A percentile compares a stretch with the other conserved stretches of the same genome.
phyloP scores from a whole-genome alignment of 306 rosid species.

The Rubus parviflorus region DNA sequence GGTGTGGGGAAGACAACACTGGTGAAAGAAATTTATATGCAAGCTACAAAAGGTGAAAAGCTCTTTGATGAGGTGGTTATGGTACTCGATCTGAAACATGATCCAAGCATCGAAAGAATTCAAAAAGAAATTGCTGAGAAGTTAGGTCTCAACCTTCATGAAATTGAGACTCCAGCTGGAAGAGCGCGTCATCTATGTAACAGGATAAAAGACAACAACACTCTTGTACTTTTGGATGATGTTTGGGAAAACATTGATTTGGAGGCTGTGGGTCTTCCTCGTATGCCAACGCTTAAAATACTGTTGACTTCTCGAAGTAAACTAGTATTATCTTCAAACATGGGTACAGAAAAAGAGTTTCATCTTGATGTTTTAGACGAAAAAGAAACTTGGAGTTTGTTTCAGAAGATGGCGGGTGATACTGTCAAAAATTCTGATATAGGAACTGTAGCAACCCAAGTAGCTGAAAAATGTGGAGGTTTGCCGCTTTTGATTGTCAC shows the following conservation, averaged over 20 bases:
- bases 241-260: constrained; percentile 36
- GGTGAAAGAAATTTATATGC: neutral
- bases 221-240: constrained; percentile 39
- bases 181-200: neutral
- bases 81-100: constrained; percentile 17
- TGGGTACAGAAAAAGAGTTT: constrained; percentile 29
- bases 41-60: neutral
- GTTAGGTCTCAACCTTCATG: constrained; percentile 21
- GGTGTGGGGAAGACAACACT: constrained; percentile 30
- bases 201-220: constrained; percentile 7
- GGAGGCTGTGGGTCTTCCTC: constrained; percentile 35
- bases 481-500: constrained; percentile 43
- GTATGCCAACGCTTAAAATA: constrained; percentile 14
- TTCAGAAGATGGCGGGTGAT: too few species aligned
- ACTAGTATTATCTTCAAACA: constrained; percentile 6
- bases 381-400: constrained; percentile 37
- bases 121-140: constrained; percentile 28
- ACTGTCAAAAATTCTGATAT: neutral
- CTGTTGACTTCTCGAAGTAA: constrained; percentile 36
- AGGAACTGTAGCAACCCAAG: constrained; percentile 3
- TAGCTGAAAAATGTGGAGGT: constrained; percentile 36
- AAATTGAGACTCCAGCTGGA: constrained; percentile 13
- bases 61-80: constrained; percentile 27
- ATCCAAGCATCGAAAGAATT: constrained; percentile 13
- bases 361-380: constrained; percentile 2